These are phyloP conservation scores for Candida pseudofarinosa DNA, from an alignment of 805 yeast species.

Conservation along the genomic window DNA sequence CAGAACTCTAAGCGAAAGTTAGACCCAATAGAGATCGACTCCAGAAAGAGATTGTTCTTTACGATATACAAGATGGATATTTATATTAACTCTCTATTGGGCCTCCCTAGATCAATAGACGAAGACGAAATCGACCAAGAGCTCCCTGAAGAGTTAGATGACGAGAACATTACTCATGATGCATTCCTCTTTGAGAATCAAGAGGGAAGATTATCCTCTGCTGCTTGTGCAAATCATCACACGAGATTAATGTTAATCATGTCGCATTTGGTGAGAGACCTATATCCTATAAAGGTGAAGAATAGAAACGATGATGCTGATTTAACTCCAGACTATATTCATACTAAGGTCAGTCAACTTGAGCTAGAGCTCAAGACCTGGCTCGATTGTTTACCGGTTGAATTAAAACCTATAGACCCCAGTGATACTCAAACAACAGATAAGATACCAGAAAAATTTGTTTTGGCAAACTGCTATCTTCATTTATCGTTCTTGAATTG, in stretches of 20 bases:
- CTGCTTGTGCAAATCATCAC: conserved; percentile 82
- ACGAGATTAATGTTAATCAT: conserved; percentile 69
- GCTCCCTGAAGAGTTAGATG: conserved; percentile 79
- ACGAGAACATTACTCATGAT: conserved; percentile 73
- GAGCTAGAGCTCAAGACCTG: conserved; percentile 69
- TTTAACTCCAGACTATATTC: conserved; percentile 32
- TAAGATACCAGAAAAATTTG: conserved; percentile 49
- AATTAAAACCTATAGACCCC: conserved; percentile 71
- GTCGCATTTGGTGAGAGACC: conserved; percentile 62
- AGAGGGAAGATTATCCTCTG: conserved; percentile 56
- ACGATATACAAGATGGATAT: conserved; percentile 88
- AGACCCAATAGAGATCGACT: conserved; percentile 77
- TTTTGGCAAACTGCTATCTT: conserved; percentile 70
- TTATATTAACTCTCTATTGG: conserved; percentile 81
- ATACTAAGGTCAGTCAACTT: conserved; percentile 50
- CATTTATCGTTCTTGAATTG: conserved; percentile 73
- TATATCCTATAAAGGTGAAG: conserved; percentile 67
- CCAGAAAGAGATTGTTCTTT: conserved; percentile 82
- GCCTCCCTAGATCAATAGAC: conserved; percentile 72
- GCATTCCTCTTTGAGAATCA: conserved; percentile 48
- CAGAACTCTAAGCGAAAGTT: conserved; percentile 47
- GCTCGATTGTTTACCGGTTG: conserved; percentile 66
- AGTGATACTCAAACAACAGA: conserved; percentile 14
- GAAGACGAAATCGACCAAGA: conserved; percentile 86
- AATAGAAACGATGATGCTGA: conserved; percentile 8